phyloP scores from a whole-genome alignment of 140 eudicot genomes.

The Ambrosia hybrid region DNA sequence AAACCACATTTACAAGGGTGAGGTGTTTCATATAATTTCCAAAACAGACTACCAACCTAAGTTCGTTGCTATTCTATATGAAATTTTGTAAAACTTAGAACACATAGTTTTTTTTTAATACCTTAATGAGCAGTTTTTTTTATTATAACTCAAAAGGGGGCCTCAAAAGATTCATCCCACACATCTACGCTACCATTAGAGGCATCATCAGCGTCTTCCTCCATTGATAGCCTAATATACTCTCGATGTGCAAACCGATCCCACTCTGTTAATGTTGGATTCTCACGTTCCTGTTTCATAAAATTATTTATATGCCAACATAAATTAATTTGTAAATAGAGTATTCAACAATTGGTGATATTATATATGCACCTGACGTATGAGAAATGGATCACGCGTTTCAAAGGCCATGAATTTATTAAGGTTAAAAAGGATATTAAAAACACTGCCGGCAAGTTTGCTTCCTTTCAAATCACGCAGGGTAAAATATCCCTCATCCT shows the following conservation, averaged over 20 bases:
- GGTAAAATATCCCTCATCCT: conserved; percentile 78
- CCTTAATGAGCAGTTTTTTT: conserved; percentile 18
- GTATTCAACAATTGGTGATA: conserved; percentile 4
- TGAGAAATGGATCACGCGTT: conserved; percentile 92
- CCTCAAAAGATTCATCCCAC: conserved; percentile 98
- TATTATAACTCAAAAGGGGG: conserved; percentile 67
- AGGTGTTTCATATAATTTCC: too few relatives aligned
- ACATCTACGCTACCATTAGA: conserved; percentile 96
- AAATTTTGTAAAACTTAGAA: not conserved
- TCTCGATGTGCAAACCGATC: conserved; percentile 97
- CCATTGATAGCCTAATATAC: conserved; percentile 92
- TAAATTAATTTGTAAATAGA: not conserved
- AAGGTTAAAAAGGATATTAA: conserved; percentile 86
- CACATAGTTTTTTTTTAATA: not conserved
- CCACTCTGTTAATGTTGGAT: conserved; percentile 93
- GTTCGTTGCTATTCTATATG: not conserved
- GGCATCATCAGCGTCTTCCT: conserved; percentile 96
- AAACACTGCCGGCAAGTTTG: conserved; percentile 81
- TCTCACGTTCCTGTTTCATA: conserved; percentile 74
- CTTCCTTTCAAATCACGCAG: conserved; percentile 70
- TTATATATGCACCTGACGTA: conserved; percentile 71
- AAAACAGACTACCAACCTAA: too few relatives aligned
- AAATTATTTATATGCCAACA: not conserved
- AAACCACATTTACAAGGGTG: too few relatives aligned
- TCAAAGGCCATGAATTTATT: conserved; percentile 98